Evolutionary conservation across 768 basidiomycete species (phyloP).

Genomic region (Lepiota brunneoincarnata): DNA sequence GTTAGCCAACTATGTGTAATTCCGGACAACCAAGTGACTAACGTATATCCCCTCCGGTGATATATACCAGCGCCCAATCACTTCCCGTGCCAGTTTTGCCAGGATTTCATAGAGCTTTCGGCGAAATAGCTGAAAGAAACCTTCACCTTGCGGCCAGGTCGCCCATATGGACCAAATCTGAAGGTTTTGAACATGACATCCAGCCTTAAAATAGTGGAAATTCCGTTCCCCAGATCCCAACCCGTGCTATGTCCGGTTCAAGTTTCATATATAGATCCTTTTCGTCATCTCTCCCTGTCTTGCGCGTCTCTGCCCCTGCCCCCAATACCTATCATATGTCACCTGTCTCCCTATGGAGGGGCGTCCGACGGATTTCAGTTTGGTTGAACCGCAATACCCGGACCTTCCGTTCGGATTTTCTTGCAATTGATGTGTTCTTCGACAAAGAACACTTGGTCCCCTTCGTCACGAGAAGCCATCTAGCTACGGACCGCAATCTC

Average conservation of each 20-base stretch:
- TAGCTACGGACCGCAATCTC: conserved; percentile 10
- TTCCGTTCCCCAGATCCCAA: conserved; percentile 12
- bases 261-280: conserved; percentile 9
- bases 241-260: conserved; percentile 22
- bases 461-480: background rate
- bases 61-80: conserved; percentile 23
- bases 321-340: background rate
- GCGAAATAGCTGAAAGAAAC: conserved; percentile 13
- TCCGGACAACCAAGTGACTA: conserved; percentile 34
- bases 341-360: background rate
- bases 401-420: background rate
- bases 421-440: background rate
- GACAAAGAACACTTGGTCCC: background rate
- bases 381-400: conserved; percentile 5
- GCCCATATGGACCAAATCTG: background rate
- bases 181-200: background rate
- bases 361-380: background rate
- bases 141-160: background rate
- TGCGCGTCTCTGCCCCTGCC: conserved; percentile 6
- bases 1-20: conserved; percentile 34
- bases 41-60: conserved; percentile 29
- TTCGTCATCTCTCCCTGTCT: conserved; percentile 1
- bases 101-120: conserved; percentile 19
- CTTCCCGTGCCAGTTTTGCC: conserved; percentile 20
- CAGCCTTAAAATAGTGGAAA: conserved; percentile 11